Conservation (phyloP, 2,329 filamentous ascomycete species). For the Gremmenia infestans region DNA sequence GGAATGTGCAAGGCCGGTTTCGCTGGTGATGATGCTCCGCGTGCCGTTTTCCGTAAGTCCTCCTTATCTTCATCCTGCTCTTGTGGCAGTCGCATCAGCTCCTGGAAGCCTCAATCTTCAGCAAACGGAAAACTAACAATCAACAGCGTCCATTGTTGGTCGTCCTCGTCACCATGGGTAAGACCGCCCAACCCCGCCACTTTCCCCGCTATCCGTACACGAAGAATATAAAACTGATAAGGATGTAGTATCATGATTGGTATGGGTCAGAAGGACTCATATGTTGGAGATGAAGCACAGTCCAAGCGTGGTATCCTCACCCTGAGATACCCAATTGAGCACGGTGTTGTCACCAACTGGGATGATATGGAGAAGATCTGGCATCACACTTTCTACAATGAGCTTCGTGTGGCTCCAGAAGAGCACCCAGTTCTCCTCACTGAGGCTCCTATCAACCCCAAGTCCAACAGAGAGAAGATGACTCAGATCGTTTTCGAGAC, state of each 20-base stretch:
- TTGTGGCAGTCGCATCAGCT: neutral
- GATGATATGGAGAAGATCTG: conserved; percentile 99
- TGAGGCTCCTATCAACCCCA: conserved; percentile 99
- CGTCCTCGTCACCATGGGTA: conserved; percentile 99
- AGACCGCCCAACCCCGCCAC: conserved; percentile 39
- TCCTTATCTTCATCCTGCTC: conserved; percentile 27
- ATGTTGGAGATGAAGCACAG: conserved; percentile 99
- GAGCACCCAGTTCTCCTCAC: conserved; percentile 99
- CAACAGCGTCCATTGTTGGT: conserved; percentile 93
- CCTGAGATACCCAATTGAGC: conserved; percentile 98
- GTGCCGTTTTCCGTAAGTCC: conserved; percentile 99
- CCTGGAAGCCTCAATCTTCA: neutral
- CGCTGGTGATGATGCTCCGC: conserved; percentile 99
- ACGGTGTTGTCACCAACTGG: conserved; percentile 99
- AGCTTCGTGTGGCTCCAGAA: conserved; percentile 98
- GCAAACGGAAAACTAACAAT: conserved; percentile 14
- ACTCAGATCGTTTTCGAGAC: conserved; percentile 99
- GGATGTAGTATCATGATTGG: conserved; percentile 94
- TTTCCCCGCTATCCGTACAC: conserved; percentile 14
- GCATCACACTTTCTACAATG: conserved; percentile 99
- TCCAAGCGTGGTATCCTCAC: conserved; percentile 99
- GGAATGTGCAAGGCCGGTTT: conserved; percentile 99
- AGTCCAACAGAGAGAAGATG: conserved; percentile 99
- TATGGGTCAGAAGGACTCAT: conserved; percentile 99
- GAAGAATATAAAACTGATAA: conserved; percentile 28